Percentiles rank a stretch among this genome's conserved stretches.
phyloP scores from a whole-genome alignment of 2,329 filamentous ascomycete genomes.

The Fusarium sambucinum region DNA sequence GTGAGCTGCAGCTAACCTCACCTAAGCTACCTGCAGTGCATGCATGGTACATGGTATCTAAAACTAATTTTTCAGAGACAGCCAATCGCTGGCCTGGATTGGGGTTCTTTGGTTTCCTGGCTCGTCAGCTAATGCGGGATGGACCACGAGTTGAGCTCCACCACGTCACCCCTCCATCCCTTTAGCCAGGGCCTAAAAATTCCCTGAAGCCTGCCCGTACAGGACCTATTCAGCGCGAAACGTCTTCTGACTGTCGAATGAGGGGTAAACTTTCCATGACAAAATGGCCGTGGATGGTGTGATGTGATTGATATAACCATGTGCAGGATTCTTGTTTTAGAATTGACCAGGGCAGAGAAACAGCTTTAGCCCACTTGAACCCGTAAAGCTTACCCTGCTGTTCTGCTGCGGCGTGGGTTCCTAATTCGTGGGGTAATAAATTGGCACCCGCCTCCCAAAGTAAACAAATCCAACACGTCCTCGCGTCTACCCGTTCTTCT shows the following conservation, averaged over 20 bases:
- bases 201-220: conserved; percentile 26
- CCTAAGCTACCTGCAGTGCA: background rate
- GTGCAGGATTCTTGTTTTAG: conserved; percentile 48
- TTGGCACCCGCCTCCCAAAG: conserved; percentile 36
- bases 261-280: conserved; percentile 45
- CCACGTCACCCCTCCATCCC: conserved; percentile 42
- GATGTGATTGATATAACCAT: conserved; percentile 32
- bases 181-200: conserved; percentile 20
- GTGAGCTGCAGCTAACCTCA: conserved; percentile 41
- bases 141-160: conserved; percentile 42
- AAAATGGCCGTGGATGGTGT: conserved; percentile 37
- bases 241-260: conserved; percentile 45
- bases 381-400: background rate
- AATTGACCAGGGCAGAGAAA: conserved; percentile 36
- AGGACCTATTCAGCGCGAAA: conserved; percentile 22
- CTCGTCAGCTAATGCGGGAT: conserved; percentile 47
- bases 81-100: conserved; percentile 40
- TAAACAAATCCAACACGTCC: conserved; percentile 46
- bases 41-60: conserved; percentile 7
- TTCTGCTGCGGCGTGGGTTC: conserved; percentile 28
- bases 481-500: conserved; percentile 30
- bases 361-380: conserved; percentile 4
- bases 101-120: conserved; percentile 32
- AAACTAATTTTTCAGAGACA: conserved; percentile 43
- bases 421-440: conserved; percentile 40